Evolutionary conservation across 2,329 filamentous ascomycete species (phyloP).

Genomic region (Leptographium wingfieldii): DNA sequence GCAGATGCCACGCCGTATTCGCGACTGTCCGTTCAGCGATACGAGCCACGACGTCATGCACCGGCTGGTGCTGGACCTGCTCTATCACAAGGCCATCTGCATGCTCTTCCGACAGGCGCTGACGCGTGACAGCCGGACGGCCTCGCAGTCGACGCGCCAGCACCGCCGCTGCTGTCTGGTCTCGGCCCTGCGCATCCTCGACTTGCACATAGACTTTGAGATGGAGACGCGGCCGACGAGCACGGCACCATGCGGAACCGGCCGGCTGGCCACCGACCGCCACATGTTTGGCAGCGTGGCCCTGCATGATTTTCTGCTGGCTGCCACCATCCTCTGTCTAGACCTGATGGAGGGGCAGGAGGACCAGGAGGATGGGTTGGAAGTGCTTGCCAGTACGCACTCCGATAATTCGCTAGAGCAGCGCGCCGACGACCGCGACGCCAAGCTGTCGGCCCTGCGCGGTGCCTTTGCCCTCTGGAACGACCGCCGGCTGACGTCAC

Average conservation of each 20-base stretch:
- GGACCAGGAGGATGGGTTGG: background rate
- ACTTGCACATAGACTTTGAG: conserved; percentile 34
- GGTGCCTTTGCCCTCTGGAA: conserved; percentile 32
- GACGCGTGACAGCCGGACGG: background rate
- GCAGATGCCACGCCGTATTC: conserved; percentile 10
- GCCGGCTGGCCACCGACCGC: conserved; percentile 36
- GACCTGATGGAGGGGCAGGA: conserved; percentile 23
- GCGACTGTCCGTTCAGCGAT: conserved; percentile 25
- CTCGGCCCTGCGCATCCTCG: conserved; percentile 35
- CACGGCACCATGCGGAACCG: conserved; percentile 20
- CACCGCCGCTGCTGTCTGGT: conserved; percentile 34
- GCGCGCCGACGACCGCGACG: conserved; percentile 4
- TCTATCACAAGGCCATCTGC: conserved; percentile 41
- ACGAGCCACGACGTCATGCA: conserved; percentile 34
- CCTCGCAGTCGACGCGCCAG: conserved; percentile 6
- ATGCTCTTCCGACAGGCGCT: conserved; percentile 44
- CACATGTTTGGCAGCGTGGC: conserved; percentile 45
- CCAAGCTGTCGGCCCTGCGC: conserved; percentile 28
- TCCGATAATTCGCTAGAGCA: background rate
- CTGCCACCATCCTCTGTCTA: conserved; percentile 47
- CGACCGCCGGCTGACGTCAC: conserved; percentile 23
- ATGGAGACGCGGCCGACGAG: conserved; percentile 30
- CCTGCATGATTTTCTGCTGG: conserved; percentile 48
- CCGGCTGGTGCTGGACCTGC: conserved; percentile 34
- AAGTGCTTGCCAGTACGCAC: background rate